Percentiles rank a stretch among this genome's conserved stretches.
Conservation (phyloP, 805 yeast genomes). For the Wickerhamiella dianesei region DNA sequence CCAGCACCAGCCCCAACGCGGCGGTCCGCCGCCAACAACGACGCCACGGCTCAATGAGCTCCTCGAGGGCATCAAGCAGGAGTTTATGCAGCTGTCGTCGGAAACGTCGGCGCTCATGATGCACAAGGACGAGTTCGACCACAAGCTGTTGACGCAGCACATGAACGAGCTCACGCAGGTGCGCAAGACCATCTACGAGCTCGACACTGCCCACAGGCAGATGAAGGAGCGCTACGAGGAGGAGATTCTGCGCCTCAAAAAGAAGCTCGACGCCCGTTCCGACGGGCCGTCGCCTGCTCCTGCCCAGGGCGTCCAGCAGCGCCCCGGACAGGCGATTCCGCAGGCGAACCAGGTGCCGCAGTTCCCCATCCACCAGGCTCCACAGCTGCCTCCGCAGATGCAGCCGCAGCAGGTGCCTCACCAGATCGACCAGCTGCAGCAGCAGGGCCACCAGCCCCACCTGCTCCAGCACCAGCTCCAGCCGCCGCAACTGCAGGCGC, state of each 20-base stretch:
- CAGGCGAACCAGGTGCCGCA: not conserved
- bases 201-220: constrained; percentile 86
- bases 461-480: constrained; percentile 21
- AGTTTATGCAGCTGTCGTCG: constrained; percentile 68
- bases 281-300: constrained; percentile 12
- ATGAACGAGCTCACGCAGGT: constrained; percentile 87
- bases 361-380: not conserved
- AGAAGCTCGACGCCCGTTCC: constrained; percentile 48
- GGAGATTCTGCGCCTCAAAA: constrained; percentile 73
- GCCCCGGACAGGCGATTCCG: constrained; percentile 1
- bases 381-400: constrained; percentile 6
- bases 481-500: constrained; percentile 18
- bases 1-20: constrained; percentile 9
- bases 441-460: constrained; percentile 15
- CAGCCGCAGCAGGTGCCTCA: constrained; percentile 19
- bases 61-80: constrained; percentile 82
- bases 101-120: constrained; percentile 78
- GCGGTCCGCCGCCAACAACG: constrained; percentile 7
- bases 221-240: constrained; percentile 94
- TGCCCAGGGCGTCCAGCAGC: constrained; percentile 7
- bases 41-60: constrained; percentile 48
- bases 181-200: constrained; percentile 83
- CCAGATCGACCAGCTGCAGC: constrained; percentile 20
- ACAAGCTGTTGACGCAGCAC: constrained; percentile 69
- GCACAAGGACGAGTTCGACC: constrained; percentile 86